Conservation (phyloP, 2,329 filamentous ascomycete genomes). For the Diplodia seriata region DNA sequence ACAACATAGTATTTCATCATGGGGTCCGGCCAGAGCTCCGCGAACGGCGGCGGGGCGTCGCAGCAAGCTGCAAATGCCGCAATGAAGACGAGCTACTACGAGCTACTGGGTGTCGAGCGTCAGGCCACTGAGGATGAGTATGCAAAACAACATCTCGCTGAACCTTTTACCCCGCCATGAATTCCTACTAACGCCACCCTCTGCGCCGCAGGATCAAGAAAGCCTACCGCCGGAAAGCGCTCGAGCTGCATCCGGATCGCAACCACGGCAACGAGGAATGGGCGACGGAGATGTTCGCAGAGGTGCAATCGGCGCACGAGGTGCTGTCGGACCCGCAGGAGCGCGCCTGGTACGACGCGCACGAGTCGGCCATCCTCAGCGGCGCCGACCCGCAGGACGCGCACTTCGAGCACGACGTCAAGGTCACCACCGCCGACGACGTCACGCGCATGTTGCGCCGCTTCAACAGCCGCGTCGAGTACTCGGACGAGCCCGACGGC, state of each 20-base stretch:
- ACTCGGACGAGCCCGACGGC: constrained; percentile 78
- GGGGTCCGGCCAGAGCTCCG: constrained; percentile 57
- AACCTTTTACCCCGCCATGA: not conserved
- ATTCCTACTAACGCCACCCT: not conserved
- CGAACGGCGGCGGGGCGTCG: constrained; percentile 37
- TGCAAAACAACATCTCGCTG: constrained; percentile 37
- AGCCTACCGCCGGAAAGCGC: constrained; percentile 86
- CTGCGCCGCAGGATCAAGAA: constrained; percentile 75
- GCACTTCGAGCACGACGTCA: constrained; percentile 71
- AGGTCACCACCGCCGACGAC: constrained; percentile 80
- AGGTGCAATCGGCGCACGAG: constrained; percentile 92
- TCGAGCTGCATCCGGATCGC: constrained; percentile 93
- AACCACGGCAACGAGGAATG: constrained; percentile 86
- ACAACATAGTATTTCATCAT: constrained; percentile 39
- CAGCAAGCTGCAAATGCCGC: constrained; percentile 38
- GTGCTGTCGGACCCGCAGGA: constrained; percentile 96
- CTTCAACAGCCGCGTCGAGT: constrained; percentile 79
- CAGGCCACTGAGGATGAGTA: constrained; percentile 83
- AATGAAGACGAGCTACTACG: constrained; percentile 81
- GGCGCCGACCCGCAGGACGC: constrained; percentile 55
- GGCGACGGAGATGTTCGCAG: constrained; percentile 85
- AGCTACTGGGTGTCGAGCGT: constrained; percentile 76
- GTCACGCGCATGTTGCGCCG: constrained; percentile 78
- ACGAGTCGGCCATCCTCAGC: constrained; percentile 82
- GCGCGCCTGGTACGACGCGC: constrained; percentile 96